Evolutionary conservation across 306 rosid species (phyloP).

Genomic region (Gleditsia sinensis): DNA sequence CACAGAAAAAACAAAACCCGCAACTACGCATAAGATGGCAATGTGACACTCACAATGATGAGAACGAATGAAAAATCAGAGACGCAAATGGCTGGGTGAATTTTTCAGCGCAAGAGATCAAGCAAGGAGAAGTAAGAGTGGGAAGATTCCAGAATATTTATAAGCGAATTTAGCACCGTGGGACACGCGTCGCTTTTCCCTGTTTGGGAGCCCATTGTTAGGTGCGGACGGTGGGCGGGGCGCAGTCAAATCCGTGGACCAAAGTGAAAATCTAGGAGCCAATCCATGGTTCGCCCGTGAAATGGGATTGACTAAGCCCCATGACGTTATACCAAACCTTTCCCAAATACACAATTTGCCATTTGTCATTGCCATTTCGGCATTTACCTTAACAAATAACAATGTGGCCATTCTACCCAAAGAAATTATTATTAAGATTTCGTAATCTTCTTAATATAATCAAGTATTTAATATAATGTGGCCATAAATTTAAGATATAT

Average conservation of each 20-base stretch:
- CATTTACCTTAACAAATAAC: no score
- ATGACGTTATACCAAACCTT: no score
- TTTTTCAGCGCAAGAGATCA: conserved; percentile 9
- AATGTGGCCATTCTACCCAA: no score
- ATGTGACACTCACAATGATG: conserved; percentile 25
- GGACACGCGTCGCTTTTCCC: neutral
- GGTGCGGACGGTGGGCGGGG: neutral
- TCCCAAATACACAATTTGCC: no score
- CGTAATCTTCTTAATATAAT: no score
- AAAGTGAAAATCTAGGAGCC: neutral
- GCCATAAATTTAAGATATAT: no score
- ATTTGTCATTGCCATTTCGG: no score
- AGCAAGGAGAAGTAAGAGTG: neutral
- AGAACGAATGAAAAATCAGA: neutral
- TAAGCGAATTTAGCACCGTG: neutral
- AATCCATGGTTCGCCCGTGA: no score
- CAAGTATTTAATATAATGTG: no score
- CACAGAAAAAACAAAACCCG: neutral
- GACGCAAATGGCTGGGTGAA: neutral
- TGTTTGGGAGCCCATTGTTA: neutral
- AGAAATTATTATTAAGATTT: no score
- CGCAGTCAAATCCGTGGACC: neutral
- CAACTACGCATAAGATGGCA: neutral
- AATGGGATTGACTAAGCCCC: no score
- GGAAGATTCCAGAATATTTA: conserved; percentile 36